Base-by-base conservation (phyloP, 495 filamentous ascomycete genomes). In the Apiosordaria backusii region DNA sequence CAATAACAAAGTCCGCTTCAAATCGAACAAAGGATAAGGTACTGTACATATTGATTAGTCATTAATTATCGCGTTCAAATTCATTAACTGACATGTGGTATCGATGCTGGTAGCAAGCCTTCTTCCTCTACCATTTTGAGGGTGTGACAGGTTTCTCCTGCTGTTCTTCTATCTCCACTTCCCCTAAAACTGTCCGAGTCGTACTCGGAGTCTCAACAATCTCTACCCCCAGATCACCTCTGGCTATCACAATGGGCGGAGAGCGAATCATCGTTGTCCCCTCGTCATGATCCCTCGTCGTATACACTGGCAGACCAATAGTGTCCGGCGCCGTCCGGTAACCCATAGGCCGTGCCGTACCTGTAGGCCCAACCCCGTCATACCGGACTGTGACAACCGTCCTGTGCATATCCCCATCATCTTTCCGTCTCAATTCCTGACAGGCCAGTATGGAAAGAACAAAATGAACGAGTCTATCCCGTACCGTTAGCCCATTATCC, bases 321-420 rank as follows among this genome's bases (percentile, higher is more conserved):
- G 29, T 55, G 23, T 63, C 64, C 18, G n/a, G 62, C 54, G 23
- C 18, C 35, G 29, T 63, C 57, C 57, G 52, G 50, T 63, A 62
- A n/a, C 60, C 64, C 50, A 62, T 58, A 19, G 69, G 69, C 0
- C 69, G 64, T 19, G 64, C 67, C 7, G 69, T 71, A 7, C 69
- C 69, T n/a, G 35, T 50, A 6, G 69, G 69, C 4, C 69, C 69
- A 23, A 71, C 69, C 6, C 69, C 69, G 19, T 71, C 69, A 27
- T 71, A 71, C n/a, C 69, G 57, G 4, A 71, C 67, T 13, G 61
- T 62, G 4, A 71, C 64, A 13, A 67, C 61, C 4, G 64, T 57
- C 22, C 52, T 45, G 27, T 50, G 15, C 16, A n/a, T 22, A n/a
- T 35, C 50, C 19, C 45, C 27, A 16, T 68, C 64, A 23, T 72